Evolutionary conservation across 2,329 filamentous ascomycete species (phyloP), one percentile per base, ranked within the genome.

Genomic region (Aspergillus felis): DNA sequence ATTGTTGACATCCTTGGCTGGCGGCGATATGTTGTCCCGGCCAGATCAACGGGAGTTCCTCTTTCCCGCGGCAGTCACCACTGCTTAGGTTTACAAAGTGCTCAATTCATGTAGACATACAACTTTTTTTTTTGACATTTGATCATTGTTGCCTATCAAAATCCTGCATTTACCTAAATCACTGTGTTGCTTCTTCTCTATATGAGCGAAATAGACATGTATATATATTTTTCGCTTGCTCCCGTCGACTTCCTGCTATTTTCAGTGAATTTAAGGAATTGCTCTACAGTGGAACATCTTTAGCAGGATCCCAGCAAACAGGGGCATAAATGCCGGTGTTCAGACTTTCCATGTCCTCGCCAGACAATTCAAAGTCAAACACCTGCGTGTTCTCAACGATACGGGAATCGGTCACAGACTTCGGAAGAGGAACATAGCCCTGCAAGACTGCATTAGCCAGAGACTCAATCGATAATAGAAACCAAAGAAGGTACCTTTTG

Each of bases 401-500:
- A 20, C 85, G 77, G 9, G 78, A 76, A 2, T 81, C 80, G 0
- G 83, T 87, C 20, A 84, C 83, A 1, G 84, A 85, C 69, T 87
- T 87, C 0, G 85, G 85, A 25, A 88, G 74, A 14, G 84, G 84
- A 29, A 87, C 81, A 63, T 84, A 87, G 8, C 82, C 82, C 81
- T 84, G 59, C 24, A 38, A 44, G 25, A 29, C 9, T 35, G 20
- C 9, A 25, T 24, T 28, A 27, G 14, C 8, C 7, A 28, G n/a
- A 9, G 28, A 24, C 9, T 14, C 4, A 24, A 8, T 1, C 3
- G 22, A 29, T 7, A 8, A 25, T 35, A 8, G 17, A 9, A 25
- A 28, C n/a, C n/a, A 20, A 20, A 32, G 25, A n/a, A 55, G 57
- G 35, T 69, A 80, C 78, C 75, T 82, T 83, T 65, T 85, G 83